These are phyloP conservation scores for Paraphoma chrysanthemicola DNA, from an alignment of 2,329 filamentous ascomycete species.

Conservation along the genomic window DNA sequence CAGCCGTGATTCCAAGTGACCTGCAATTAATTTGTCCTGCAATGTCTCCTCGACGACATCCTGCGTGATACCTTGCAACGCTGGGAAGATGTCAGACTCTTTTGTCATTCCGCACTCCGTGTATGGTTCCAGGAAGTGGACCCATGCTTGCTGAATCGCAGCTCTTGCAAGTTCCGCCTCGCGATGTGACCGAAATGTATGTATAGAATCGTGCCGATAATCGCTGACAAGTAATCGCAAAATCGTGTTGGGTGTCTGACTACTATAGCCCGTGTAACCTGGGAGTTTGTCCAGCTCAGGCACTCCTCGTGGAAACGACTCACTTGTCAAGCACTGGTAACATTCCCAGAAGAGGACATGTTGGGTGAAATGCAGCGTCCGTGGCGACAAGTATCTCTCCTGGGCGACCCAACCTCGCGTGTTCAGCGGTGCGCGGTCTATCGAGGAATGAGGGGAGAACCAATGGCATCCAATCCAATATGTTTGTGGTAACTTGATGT, in stretches of 20 bases:
- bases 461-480: neutral
- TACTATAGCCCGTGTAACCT: no score
- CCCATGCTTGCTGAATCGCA: neutral
- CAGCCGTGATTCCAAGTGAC: neutral
- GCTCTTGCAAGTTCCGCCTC: no score
- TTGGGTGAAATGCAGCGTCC: conserved; percentile 9
- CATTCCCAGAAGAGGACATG: conserved; percentile 12
- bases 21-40: neutral
- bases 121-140: neutral
- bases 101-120: neutral
- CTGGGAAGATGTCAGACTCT: neutral
- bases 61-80: conserved; percentile 2
- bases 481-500: neutral
- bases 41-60: neutral
- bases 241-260: no score
- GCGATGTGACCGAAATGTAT: no score
- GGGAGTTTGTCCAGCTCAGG: neutral
- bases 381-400: conserved; percentile 9
- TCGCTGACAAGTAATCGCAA: no score
- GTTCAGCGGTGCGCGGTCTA: conserved; percentile 6
- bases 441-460: neutral
- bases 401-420: conserved; percentile 13
- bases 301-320: neutral
- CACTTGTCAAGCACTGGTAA: neutral
- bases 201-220: no score